phyloP scores from a whole-genome alignment of 2,329 filamentous ascomycete species.

The Penicillium brasilianum region DNA sequence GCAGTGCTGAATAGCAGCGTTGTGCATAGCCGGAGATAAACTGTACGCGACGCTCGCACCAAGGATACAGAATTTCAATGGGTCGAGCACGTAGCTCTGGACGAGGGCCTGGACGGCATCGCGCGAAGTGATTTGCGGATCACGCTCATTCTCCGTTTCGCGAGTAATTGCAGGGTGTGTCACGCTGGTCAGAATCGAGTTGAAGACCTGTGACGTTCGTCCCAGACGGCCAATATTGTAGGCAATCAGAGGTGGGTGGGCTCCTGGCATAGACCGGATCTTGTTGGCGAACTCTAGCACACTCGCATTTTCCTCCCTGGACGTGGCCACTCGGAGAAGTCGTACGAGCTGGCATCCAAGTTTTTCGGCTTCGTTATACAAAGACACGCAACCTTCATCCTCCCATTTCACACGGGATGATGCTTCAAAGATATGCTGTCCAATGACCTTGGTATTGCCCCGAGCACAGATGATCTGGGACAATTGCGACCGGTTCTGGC shows the following conservation, averaged over 20 bases:
- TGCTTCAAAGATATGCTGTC: conserved; percentile 42
- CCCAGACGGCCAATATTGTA: conserved; percentile 49
- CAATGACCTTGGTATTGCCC: conserved; percentile 49
- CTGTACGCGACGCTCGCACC: conserved; percentile 50
- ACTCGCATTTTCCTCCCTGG: conserved; percentile 45
- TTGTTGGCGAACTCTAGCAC: conserved; percentile 45
- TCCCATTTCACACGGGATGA: conserved; percentile 40
- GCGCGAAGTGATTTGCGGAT: conserved; percentile 44
- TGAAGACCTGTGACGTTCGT: conserved; percentile 52
- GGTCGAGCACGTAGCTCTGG: conserved; percentile 49
- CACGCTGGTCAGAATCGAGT: conserved; percentile 48
- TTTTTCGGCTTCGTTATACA: conserved; percentile 43
- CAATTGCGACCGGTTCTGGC: conserved; percentile 36
- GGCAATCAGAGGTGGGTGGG: conserved; percentile 44
- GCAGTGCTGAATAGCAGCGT: conserved; percentile 47
- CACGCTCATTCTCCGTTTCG: conserved; percentile 28
- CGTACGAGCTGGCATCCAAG: conserved; percentile 48
- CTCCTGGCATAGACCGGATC: conserved; percentile 38
- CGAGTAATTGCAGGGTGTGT: conserved; percentile 45
- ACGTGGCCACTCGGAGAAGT: conserved; percentile 41
- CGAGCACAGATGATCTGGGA: conserved; percentile 38
- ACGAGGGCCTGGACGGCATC: conserved; percentile 47
- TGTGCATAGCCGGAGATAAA: conserved; percentile 51
- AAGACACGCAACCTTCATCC: conserved; percentile 39
- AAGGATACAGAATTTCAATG: conserved; percentile 49